Percentiles rank a stretch among this genome's conserved stretches.
phyloP scores from a whole-genome alignment of 805 yeast genomes.

The Allodekkera sacchari region DNA sequence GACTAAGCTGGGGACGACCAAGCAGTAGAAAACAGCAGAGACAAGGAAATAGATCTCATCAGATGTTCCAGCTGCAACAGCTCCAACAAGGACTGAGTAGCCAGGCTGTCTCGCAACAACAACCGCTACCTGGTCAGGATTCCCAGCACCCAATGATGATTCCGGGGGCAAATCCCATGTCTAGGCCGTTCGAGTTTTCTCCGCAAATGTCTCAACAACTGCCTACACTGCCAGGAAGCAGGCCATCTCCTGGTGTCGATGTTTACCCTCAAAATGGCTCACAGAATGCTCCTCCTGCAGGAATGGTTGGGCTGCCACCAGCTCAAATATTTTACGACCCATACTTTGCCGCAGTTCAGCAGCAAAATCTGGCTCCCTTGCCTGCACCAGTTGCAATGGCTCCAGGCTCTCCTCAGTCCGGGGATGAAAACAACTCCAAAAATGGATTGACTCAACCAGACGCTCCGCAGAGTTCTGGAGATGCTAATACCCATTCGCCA shows the following conservation, averaged over 20 bases:
- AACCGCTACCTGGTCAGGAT: conserved; percentile 2
- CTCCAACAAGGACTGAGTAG: background rate
- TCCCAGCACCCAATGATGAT: conserved; percentile 13
- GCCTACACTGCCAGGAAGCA: conserved; percentile 7
- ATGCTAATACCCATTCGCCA: no score
- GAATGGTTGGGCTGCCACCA: conserved; percentile 16
- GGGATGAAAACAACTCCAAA: no score
- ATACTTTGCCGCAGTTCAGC: conserved; percentile 14
- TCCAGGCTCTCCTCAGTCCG: no score
- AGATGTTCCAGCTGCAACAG: background rate
- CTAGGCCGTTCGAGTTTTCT: conserved; percentile 18
- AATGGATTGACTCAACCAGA: no score
- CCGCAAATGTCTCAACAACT: conserved; percentile 12
- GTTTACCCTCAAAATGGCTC: conserved; percentile 12
- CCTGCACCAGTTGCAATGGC: no score
- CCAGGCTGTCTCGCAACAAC: conserved; percentile 10
- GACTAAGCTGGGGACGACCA: conserved; percentile 70
- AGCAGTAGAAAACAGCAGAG: conserved; percentile 15
- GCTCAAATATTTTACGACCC: conserved; percentile 27
- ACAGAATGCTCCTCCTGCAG: conserved; percentile 20
- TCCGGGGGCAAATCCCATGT: conserved; percentile 11
- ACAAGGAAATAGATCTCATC: conserved; percentile 2
- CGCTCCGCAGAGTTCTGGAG: no score
- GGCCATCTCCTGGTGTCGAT: conserved; percentile 11
- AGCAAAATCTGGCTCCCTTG: conserved; percentile 7